These are phyloP conservation scores for Alternaria viburni DNA, from an alignment of 2,329 filamentous ascomycete genomes.

Conservation along the genomic window DNA sequence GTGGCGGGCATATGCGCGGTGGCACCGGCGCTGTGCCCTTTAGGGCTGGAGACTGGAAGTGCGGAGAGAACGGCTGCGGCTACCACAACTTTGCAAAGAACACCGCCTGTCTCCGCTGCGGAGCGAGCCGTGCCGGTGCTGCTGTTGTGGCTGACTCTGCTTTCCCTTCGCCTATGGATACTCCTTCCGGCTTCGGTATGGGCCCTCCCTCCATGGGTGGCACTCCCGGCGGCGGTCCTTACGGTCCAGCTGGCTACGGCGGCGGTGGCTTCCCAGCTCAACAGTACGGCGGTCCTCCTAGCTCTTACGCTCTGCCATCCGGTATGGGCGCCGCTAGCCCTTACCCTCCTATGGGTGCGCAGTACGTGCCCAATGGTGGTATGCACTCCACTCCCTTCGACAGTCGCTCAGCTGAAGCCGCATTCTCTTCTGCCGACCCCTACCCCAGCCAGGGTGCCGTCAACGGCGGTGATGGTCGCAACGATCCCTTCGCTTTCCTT, in stretches of 20 bases:
- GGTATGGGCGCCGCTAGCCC: conserved; percentile 80
- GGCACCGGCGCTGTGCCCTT: conserved; percentile 91
- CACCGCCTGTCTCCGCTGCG: conserved; percentile 94
- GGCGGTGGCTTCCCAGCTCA: conserved; percentile 68
- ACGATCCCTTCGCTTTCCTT: conserved; percentile 81
- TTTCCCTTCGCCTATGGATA: conserved; percentile 89
- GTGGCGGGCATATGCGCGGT: conserved; percentile 66
- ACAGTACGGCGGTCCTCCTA: conserved; percentile 86
- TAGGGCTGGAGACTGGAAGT: conserved; percentile 99
- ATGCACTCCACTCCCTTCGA: conserved; percentile 90
- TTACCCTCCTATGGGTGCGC: conserved; percentile 77
- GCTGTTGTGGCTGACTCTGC: conserved; percentile 94
- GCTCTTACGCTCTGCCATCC: conserved; percentile 87
- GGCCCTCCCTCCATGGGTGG: conserved; percentile 85
- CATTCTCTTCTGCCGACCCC: conserved; percentile 88
- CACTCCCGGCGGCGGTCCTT: conserved; percentile 72
- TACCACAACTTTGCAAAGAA: conserved; percentile 99
- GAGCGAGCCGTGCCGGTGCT: conserved; percentile 90
- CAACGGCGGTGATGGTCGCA: conserved; percentile 70
- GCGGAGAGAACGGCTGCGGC: conserved; percentile 92
- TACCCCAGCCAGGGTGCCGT: conserved; percentile 75
- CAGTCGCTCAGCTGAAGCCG: conserved; percentile 89
- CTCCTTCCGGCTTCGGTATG: conserved; percentile 82
- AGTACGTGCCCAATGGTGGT: conserved; percentile 76
- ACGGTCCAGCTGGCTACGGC: conserved; percentile 72